These are phyloP conservation scores for Seiridium unicorne DNA, from an alignment of 2,329 filamentous ascomycete species.

Conservation along the genomic window DNA sequence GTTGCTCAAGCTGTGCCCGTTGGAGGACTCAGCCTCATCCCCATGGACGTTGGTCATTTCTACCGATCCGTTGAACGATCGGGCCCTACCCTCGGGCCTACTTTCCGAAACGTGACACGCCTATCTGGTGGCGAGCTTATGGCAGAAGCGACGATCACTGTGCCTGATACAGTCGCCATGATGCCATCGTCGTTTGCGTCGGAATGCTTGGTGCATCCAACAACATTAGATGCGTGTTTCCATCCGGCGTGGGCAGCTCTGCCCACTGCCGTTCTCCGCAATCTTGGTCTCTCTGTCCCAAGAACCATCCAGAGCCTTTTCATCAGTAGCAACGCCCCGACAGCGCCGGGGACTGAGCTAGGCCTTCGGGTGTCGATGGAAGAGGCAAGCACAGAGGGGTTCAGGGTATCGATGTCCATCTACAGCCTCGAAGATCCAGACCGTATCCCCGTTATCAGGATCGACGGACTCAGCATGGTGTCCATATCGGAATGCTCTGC, in stretches of 20 bases:
- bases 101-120: background rate
- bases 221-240: constrained; percentile 1
- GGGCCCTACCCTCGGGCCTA: background rate
- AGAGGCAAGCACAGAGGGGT: background rate
- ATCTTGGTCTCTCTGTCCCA: constrained; percentile 2
- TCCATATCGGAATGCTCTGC: background rate
- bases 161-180: background rate
- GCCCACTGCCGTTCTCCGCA: background rate
- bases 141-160: constrained; percentile 1
- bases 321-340: background rate
- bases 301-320: background rate
- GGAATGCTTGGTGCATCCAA: background rate
- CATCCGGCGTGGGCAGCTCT: constrained; percentile 2
- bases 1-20: background rate
- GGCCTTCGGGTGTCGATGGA: background rate
- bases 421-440: background rate
- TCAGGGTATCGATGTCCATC: background rate
- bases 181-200: background rate
- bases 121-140: background rate
- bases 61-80: background rate
- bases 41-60: constrained; percentile 3
- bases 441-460: background rate
- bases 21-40: background rate
- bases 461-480: constrained; percentile 2
- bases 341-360: background rate